phyloP scores from a whole-genome alignment of 2,329 filamentous ascomycete species.

The Ascochyta rabiei region DNA sequence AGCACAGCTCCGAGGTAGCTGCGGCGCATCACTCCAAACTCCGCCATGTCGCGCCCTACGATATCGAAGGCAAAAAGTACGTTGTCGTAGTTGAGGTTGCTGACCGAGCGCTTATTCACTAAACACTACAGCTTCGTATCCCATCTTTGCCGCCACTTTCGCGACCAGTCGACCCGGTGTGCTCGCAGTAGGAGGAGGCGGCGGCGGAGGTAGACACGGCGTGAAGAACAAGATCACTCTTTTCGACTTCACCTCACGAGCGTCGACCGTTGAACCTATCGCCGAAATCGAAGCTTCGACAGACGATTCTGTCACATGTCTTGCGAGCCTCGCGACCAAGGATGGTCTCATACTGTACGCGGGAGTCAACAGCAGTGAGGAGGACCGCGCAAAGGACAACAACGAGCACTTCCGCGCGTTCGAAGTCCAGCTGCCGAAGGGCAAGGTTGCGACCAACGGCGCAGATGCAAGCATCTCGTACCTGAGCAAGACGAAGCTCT shows the following conservation, averaged over 20 bases:
- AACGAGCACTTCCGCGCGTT: conserved; percentile 87
- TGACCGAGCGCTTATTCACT: not conserved
- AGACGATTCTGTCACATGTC: conserved; percentile 87
- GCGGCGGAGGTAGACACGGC: conserved; percentile 67
- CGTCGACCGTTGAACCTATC: conserved; percentile 63
- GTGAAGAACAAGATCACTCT: conserved; percentile 82
- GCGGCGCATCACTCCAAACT: conserved; percentile 19
- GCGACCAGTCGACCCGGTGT: conserved; percentile 75
- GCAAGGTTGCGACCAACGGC: conserved; percentile 46
- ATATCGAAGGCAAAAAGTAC: conserved; percentile 38
- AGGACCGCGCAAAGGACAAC: conserved; percentile 73
- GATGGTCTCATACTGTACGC: conserved; percentile 65
- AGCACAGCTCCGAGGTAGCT: conserved; percentile 1
- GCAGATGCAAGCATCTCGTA: conserved; percentile 49
- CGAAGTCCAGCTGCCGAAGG: conserved; percentile 62
- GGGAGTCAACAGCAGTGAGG: conserved; percentile 76
- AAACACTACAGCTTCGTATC: conserved; percentile 60
- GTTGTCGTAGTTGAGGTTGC: not conserved
- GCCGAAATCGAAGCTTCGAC: conserved; percentile 80
- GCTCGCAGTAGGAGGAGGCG: conserved; percentile 83
- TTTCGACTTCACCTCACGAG: conserved; percentile 72
- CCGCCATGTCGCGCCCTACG: conserved; percentile 39
- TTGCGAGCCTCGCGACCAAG: conserved; percentile 70
- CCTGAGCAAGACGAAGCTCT: conserved; percentile 59
- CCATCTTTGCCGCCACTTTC: conserved; percentile 86